Conservation (phyloP, 2,329 filamentous ascomycete genomes). For the Cordyceps cicadae region DNA sequence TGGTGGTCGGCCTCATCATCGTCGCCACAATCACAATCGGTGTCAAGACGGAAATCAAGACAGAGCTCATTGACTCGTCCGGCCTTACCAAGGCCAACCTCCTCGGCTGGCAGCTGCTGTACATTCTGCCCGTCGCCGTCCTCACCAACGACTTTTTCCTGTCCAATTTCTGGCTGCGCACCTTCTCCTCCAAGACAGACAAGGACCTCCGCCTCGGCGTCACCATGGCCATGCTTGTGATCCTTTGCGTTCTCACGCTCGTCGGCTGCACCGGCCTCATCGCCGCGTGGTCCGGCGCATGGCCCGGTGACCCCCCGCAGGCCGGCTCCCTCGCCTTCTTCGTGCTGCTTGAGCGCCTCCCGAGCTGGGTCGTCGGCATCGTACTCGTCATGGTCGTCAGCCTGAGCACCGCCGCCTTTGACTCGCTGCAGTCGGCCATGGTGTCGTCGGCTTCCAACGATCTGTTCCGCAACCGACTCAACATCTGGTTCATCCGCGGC, state of each 20-base stretch:
- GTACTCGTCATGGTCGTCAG: slow-evolving; percentile 73
- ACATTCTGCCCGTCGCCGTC: slow-evolving; percentile 74
- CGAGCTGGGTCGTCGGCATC: slow-evolving; percentile 73
- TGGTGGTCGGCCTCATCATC: slow-evolving; percentile 68
- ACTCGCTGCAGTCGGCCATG: slow-evolving; percentile 75
- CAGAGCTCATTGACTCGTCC: slow-evolving; percentile 57
- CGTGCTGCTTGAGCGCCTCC: slow-evolving; percentile 61
- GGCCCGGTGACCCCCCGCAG: slow-evolving; percentile 50
- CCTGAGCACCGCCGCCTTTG: slow-evolving; percentile 70
- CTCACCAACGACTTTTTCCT: slow-evolving; percentile 83
- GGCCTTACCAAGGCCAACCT: slow-evolving; percentile 60
- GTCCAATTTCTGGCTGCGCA: slow-evolving; percentile 75
- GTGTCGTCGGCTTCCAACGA: slow-evolving; percentile 80
- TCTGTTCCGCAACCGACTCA: slow-evolving; percentile 72
- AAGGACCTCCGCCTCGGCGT: slow-evolving; percentile 69
- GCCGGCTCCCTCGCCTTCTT: slow-evolving; percentile 66
- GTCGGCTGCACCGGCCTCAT: slow-evolving; percentile 67
- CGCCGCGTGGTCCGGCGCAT: slow-evolving; percentile 69
- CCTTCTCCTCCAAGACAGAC: slow-evolving; percentile 72
- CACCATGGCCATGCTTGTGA: slow-evolving; percentile 54
- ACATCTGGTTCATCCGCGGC: slow-evolving; percentile 63
- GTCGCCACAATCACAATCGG: slow-evolving; percentile 73
- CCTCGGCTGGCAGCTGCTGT: slow-evolving; percentile 77
- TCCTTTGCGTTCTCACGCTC: slow-evolving; percentile 62
- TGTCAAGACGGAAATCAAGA: slow-evolving; percentile 64